Conservation (phyloP, 805 yeast species). For the Monosporozyma siamensis region DNA sequence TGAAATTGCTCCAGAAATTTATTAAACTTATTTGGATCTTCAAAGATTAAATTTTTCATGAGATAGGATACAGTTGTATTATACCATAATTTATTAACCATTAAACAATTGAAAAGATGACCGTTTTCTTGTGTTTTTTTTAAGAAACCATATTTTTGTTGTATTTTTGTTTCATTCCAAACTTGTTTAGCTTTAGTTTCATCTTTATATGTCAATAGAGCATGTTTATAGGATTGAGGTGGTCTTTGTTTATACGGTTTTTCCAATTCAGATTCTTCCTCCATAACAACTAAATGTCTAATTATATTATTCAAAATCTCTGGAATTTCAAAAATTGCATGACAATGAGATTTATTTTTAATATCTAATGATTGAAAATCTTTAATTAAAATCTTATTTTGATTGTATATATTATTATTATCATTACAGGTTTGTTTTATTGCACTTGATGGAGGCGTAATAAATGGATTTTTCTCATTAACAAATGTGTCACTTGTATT, state of each 20-base stretch:
- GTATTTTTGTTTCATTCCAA: conserved; percentile 24
- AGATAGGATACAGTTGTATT: conserved; percentile 46
- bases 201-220: conserved; percentile 54
- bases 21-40: conserved; percentile 37
- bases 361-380: conserved; percentile 7
- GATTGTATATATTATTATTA: neutral
- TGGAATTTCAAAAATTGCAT: conserved; percentile 58
- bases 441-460: conserved; percentile 3
- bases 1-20: conserved; percentile 25
- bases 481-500: neutral
- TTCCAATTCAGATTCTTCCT: conserved; percentile 41
- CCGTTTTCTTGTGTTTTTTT: conserved; percentile 2
- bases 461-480: conserved; percentile 3
- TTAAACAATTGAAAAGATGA: conserved; percentile 49
- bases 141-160: neutral
- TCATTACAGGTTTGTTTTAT: neutral
- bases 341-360: conserved; percentile 7
- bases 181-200: conserved; percentile 38
- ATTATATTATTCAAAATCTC: conserved; percentile 62
- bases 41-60: conserved; percentile 47
- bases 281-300: conserved; percentile 23
- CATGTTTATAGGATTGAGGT: conserved; percentile 62
- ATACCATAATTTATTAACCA: conserved; percentile 63
- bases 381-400: neutral
- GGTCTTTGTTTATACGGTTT: conserved; percentile 43